Conservation (phyloP, 2,329 filamentous ascomycete species). For the Thielaviopsis populi region DNA sequence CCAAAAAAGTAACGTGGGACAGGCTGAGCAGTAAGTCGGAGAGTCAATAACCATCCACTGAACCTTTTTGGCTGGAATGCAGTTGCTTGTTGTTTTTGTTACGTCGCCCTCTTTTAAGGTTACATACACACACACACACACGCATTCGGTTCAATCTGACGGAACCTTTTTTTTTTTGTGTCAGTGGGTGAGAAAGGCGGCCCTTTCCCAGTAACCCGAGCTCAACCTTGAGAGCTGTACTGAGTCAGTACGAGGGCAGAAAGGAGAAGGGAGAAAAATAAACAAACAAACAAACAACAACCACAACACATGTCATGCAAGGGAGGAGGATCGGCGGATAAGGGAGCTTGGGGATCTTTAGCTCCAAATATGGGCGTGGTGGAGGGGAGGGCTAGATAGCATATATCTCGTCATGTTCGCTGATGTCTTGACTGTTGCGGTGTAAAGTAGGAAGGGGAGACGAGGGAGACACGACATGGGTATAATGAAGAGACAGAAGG, state of each 20-base stretch:
- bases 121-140: neutral
- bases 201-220: neutral
- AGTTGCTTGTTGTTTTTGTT: neutral
- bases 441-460: neutral
- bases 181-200: neutral
- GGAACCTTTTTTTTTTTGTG: neutral
- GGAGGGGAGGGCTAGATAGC: neutral
- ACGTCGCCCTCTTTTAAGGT: neutral
- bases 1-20: neutral
- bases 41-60: neutral
- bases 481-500: neutral
- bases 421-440: neutral
- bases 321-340: neutral
- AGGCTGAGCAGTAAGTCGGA: neutral
- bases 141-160: neutral
- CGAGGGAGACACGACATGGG: neutral
- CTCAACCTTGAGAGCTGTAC: neutral
- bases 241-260: neutral
- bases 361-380: neutral
- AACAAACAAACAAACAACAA: neutral
- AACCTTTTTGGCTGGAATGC: neutral
- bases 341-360: neutral
- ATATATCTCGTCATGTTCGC: neutral
- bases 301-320: neutral
- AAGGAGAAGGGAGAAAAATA: neutral